Evolutionary conservation across 169 alveolate genomes (phyloP).

Genomic region (Plasmodium cynomolgi): DNA sequence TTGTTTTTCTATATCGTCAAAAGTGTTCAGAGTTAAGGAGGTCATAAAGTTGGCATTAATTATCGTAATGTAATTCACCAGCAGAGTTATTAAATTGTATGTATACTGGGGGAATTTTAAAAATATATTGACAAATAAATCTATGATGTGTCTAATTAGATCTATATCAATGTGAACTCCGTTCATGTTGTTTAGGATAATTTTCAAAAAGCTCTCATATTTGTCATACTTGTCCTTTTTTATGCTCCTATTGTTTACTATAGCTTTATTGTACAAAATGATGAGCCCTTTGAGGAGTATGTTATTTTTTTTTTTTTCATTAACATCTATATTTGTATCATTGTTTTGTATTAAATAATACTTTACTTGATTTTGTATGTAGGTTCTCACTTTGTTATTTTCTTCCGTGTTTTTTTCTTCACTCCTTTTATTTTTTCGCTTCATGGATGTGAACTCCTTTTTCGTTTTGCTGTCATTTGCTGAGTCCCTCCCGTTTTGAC

Average conservation of each 20-base stretch:
- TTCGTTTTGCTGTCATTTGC: neutral
- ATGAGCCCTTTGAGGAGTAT: constrained; percentile 49
- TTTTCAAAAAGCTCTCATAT: constrained; percentile 50
- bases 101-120: constrained; percentile 52
- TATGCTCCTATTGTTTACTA: constrained; percentile 36
- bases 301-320: constrained; percentile 73
- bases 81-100: constrained; percentile 61
- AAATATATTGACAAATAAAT: constrained; percentile 39
- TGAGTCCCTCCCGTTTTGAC: neutral
- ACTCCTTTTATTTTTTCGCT: neutral
- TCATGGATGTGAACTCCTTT: neutral
- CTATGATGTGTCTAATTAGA: constrained; percentile 40
- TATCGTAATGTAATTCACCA: constrained; percentile 70
- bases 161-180: constrained; percentile 71
- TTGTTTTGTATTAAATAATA: constrained; percentile 33
- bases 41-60: constrained; percentile 75
- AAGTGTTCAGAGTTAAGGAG: constrained; percentile 68
- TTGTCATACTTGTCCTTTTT: constrained; percentile 55
- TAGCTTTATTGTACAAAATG: constrained; percentile 24
- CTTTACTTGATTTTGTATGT: constrained; percentile 32
- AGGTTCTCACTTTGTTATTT: constrained; percentile 5
- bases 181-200: constrained; percentile 56
- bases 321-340: constrained; percentile 38
- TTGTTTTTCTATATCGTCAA: constrained; percentile 75
- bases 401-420: neutral